Evolutionary conservation across 73 alveolate species (phyloP), one percentile per base, ranked within the genome.

Genomic region (Durusdinium trenchii): DNA sequence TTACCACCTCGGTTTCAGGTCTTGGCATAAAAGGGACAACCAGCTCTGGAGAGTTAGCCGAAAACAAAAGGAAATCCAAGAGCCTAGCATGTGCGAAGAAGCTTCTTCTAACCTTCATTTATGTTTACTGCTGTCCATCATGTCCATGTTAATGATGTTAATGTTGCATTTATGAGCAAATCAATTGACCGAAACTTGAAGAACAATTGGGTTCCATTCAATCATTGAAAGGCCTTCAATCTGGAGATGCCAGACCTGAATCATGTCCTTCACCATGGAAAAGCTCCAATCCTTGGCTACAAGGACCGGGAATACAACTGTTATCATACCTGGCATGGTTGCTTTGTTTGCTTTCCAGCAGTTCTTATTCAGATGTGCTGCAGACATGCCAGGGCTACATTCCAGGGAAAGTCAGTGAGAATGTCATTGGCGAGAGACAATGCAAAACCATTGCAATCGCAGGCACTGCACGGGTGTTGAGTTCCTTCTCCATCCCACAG

Each of bases 261-360:
- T 14, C 86, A 64, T 35, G 96, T 67, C 16, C 96, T 90, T 52
- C 96, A 67, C n/a, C 96, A 90, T 47, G 96, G 96, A 67, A 75
- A 54, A 48, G 96, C 96, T 48, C 96, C 96, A 45, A 90, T 90
- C 14, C 96, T 62, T 35, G 96, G 96, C 30, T 90, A 90, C 96
- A 90, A 67, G 96, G 96, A 50, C 45, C 62, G 20, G 48, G 35
- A 6, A 26, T n/a, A n/a, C 42, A 36, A 4, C 30, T 18, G 7
- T 32, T 1, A 60, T 60, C 73, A 60, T 60, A 32, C 42, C n/a
- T n/a, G n/a, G n/a, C n/a, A n/a, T n/a, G n/a, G n/a, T n/a, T n/a
- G n/a, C 12, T n/a, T 64, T 30, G n/a, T 42, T 18, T 64, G n/a
- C n/a, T 7, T 7, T 62, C 38, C 76, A 30, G n/a, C n/a, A n/a